Evolutionary conservation across 441 rosid genomes (phyloP).

Genomic region (Kokia cookei): DNA sequence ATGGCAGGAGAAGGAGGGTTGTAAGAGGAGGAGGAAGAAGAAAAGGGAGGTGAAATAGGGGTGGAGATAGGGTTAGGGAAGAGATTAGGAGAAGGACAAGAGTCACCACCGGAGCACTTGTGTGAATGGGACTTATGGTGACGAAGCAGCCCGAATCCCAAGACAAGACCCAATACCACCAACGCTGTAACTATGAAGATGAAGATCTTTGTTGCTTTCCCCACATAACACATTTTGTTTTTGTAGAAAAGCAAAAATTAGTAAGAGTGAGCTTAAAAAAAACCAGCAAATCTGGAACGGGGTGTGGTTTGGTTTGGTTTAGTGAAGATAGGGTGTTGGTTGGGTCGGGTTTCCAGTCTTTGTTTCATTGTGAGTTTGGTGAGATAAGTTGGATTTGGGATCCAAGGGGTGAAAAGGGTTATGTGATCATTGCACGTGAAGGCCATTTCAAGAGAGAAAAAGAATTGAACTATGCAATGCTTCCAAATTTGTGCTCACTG

Average conservation of each 20-base stretch:
- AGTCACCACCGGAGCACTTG: conserved; percentile 49
- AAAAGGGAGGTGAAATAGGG: conserved; percentile 11
- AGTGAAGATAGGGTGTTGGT: not conserved
- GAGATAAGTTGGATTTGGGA: not conserved
- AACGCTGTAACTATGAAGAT: conserved; percentile 71
- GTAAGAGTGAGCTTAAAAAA: not conserved
- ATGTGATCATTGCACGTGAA: conserved; percentile 23
- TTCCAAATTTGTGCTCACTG: not conserved
- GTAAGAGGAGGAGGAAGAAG: conserved; percentile 1
- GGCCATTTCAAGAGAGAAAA: conserved; percentile 7
- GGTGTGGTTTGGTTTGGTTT: not conserved
- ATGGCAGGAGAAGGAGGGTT: conserved; percentile 5
- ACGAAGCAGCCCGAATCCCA: conserved; percentile 62
- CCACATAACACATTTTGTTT: conserved; percentile 53
- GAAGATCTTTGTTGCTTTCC: conserved; percentile 97
- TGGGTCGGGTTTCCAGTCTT: conserved; percentile 17
- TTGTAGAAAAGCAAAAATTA: not conserved
- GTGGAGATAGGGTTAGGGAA: conserved; percentile 29
- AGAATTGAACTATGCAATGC: not conserved
- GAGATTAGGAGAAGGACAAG: conserved; percentile 25
- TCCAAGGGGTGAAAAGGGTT: not conserved
- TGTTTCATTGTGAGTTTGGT: conserved; percentile 6
- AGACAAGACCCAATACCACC: conserved; percentile 64
- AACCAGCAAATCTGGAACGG: conserved; percentile 3
- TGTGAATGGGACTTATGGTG: conserved; percentile 30